Evolutionary conservation across 2,329 filamentous ascomycete genomes (phyloP), one percentile per base, ranked within the genome.

Genomic region (Claviceps sorghi): DNA sequence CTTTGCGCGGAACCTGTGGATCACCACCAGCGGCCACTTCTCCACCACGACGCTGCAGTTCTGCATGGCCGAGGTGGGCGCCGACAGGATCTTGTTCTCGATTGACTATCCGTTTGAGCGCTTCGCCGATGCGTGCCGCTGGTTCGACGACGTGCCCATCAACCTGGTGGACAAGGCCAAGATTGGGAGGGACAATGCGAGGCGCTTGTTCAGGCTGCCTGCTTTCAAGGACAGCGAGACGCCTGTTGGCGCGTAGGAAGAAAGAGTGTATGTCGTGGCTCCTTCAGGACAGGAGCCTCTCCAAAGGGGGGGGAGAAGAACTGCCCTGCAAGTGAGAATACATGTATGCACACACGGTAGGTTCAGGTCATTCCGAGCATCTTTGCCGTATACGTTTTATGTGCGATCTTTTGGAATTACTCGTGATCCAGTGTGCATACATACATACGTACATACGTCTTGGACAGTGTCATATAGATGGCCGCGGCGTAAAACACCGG

Each of bases 401-500:
- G 9, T 30, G 30, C 30, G 4, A 30, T 9, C 30, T 30, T 30
- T 4, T 4, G 30, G 9, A 30, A 19, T 4, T 17, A 57, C 63
- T 57, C n/a, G n/a, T n/a, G n/a, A n/a, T n/a, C n/a, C n/a, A n/a
- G n/a, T n/a, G n/a, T n/a, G n/a, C n/a, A n/a, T n/a, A n/a, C n/a
- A n/a, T n/a, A n/a, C n/a, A n/a, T n/a, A n/a, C n/a, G n/a, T n/a
- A n/a, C n/a, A n/a, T 46, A 69, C 67, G 61, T 64, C 56, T 66
- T 68, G 40, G 65, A 64, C 4, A 83, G 69, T 13, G 78, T 82
- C 30, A 85, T 73, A 60, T 86, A 86, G 51, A 85, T 78, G 34
- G 78, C 78, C 1, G 80, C 81, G 8, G 77, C 56, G 71, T 80
- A 69, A 21, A 63, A 69, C 0, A 69, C 66, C 10, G 67, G 67